These are phyloP conservation scores for Daldinia concentrica DNA, from an alignment of 495 filamentous ascomycete species.

Conservation along the genomic window DNA sequence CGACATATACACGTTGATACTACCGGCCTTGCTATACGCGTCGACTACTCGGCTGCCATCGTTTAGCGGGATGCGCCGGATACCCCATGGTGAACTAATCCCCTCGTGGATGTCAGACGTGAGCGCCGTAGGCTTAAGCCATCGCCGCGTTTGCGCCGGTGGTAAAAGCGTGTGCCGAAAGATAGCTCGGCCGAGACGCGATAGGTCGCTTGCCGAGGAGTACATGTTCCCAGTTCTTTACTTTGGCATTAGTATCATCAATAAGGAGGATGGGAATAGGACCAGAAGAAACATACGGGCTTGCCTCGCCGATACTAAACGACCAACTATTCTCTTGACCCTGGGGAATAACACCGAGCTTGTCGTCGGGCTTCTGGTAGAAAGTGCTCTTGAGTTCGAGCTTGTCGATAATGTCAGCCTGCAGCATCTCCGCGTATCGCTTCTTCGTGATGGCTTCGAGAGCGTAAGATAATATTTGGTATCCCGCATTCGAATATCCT, in stretches of 20 bases:
- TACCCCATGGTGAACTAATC: conserved; percentile 68
- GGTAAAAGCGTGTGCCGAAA: conserved; percentile 59
- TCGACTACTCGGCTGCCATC: conserved; percentile 60
- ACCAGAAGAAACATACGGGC: conserved; percentile 42
- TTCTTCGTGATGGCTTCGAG: conserved; percentile 64
- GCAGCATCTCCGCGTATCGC: conserved; percentile 54
- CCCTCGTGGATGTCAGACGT: conserved; percentile 58
- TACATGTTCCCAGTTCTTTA: conserved; percentile 67
- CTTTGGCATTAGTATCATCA: not conserved
- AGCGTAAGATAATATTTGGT: conserved; percentile 62
- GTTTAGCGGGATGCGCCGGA: conserved; percentile 51
- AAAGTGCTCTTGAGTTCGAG: conserved; percentile 57
- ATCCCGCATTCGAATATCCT: conserved; percentile 66
- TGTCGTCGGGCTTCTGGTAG: conserved; percentile 45
- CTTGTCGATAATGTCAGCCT: conserved; percentile 55
- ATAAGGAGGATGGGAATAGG: not conserved
- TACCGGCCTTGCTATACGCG: conserved; percentile 64
- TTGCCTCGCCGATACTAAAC: conserved; percentile 54
- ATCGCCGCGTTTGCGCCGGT: conserved; percentile 58
- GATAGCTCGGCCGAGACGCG: conserved; percentile 63
- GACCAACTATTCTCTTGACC: conserved; percentile 44
- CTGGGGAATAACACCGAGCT: conserved; percentile 49
- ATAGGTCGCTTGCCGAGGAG: conserved; percentile 62
- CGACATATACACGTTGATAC: conserved; percentile 60
- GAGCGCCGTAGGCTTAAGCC: conserved; percentile 64